These are phyloP conservation scores for Oryza glaberrima DNA, from an alignment of 176 grass and related monocot genomes.

Conservation along the genomic window DNA sequence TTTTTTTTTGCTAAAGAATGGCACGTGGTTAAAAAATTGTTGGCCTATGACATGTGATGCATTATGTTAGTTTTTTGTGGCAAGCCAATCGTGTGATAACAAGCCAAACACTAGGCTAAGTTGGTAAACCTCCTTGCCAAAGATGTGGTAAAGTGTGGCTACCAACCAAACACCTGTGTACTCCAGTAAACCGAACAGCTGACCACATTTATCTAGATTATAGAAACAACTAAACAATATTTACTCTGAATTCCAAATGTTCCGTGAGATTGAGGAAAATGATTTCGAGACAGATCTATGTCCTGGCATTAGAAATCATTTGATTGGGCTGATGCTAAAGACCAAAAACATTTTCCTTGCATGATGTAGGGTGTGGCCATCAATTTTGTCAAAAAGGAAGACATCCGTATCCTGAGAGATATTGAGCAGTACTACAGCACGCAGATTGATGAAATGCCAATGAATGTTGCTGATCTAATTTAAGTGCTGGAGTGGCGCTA, in stretches of 20 bases:
- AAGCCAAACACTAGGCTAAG: too few species aligned
- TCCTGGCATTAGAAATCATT: too few species aligned
- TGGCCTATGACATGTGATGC: too few species aligned
- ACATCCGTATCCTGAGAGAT: slow-evolving; percentile 93
- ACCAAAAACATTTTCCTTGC: neutral
- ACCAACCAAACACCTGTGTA: neutral
- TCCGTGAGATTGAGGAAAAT: neutral
- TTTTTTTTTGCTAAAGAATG: too few species aligned
- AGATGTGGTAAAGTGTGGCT: neutral
- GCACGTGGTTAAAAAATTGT: too few species aligned
- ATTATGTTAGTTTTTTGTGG: too few species aligned
- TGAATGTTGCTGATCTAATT: slow-evolving; percentile 98
- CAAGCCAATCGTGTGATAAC: too few species aligned
- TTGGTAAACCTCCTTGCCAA: neutral
- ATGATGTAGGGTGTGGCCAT: slow-evolving; percentile 86
- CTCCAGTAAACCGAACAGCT: neutral
- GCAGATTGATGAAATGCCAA: slow-evolving; percentile 99
- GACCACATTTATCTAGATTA: neutral
- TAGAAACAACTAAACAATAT: neutral
- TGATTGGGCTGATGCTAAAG: neutral
- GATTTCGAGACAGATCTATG: neutral
- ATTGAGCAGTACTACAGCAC: slow-evolving; percentile 99
- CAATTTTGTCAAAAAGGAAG: slow-evolving; percentile 96
- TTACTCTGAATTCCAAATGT: neutral
- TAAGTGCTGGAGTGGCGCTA: slow-evolving; percentile 22